Base-by-base conservation (phyloP, 768 basidiomycete genomes). In the Auriculariales sp. region DNA sequence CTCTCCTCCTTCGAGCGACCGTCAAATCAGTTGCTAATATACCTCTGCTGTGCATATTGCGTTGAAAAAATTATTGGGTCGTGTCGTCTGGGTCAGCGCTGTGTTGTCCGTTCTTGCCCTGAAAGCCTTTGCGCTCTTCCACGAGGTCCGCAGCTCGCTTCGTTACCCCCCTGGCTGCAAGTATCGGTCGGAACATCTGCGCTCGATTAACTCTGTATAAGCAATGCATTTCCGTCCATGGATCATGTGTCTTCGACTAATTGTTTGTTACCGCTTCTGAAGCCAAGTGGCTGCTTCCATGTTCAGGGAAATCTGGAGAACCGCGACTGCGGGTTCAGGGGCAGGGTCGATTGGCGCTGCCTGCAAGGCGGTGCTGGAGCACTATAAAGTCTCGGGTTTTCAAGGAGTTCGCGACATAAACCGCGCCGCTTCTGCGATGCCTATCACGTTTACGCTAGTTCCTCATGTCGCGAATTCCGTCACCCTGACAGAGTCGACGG, bases 1-100 rank as follows among this genome's bases (percentile, higher is more conserved):
- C 82, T 22, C 78, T 77, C 32, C 80, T 78, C 4, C 74, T 81
- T 61, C 64, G 72, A 49, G 54, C 59, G 79, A 81, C 56, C 72
- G 71, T 32, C 74, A 78, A 11, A 79, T 79, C 1, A 81, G 83
- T 52, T 61, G 58, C 33, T 71, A 75, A 12, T 85, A 83, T 58
- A 57, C 83, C 56, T 72, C 68, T 29, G 59, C 61, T 29, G 81
- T 80, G 60, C 75, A 77, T 55, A 57, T 70, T 5, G 49, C 50
- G 46, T 70, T n/a, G n/a, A n/a, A 77, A n/a, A 66, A 71, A 12
- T 68, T 83, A 25, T 64, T 78, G 25, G 80, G 81, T 15, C 46
- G 47, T 36, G 52, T 59, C 4, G 35, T 57, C 22, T 68, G 69
- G 53, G 54, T 55, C 30, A 58, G 63, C 56, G 63, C 62, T 7